Evolutionary conservation across 2,329 filamentous ascomycete species (phyloP), one percentile per base, ranked within the genome.

Genomic region (Trichocomaceae sp.): DNA sequence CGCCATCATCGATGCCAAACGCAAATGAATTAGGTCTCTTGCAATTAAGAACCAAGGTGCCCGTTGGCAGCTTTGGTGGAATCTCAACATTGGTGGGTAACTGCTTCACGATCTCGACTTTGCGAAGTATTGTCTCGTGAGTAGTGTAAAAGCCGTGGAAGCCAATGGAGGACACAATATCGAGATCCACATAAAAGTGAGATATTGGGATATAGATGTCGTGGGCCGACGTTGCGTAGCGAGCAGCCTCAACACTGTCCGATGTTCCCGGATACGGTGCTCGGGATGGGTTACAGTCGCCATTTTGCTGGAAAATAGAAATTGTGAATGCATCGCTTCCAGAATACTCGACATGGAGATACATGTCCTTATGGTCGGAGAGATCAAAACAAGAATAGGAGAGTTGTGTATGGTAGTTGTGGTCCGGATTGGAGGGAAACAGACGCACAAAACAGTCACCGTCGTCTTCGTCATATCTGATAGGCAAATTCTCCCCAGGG

Each of bases 1-100:
- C 75, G 20, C 84, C 85, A 66, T 88, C 85, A 64, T 87, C 85
- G 59, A 88, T 87, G 49, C 84, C 84, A 66, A 88, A 87, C 1
- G 85, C 85, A 65, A 88, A 87, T 0, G 80, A 83, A 70, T 86
- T 85, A 47, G 84, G 83, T 17, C 83, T 77, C 60, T 79, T 84
- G 75, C 85, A 87, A 6, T 79, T 75, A 62, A 86, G 82, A 46
- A 84, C 72, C 33, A 87, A 73, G 19, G 76, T 77, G 6, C 84
- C 84, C 1, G 78, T 83, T 0, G 82, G 77, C 29, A 84, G 70
- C 69, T 87, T 87, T 55, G 71, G 68, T 1, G 83, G 83, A 8
- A 85, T 72, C 29, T 65, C 72, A 57, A 80, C 77, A 17, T 71
- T 69, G 0, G 69, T 58, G 1, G 84, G 84, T 1, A 84, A 69